These are phyloP conservation scores for Cystobasidium pallidum DNA, from an alignment of 1,284 basidiomycete genomes.

Conservation along the genomic window DNA sequence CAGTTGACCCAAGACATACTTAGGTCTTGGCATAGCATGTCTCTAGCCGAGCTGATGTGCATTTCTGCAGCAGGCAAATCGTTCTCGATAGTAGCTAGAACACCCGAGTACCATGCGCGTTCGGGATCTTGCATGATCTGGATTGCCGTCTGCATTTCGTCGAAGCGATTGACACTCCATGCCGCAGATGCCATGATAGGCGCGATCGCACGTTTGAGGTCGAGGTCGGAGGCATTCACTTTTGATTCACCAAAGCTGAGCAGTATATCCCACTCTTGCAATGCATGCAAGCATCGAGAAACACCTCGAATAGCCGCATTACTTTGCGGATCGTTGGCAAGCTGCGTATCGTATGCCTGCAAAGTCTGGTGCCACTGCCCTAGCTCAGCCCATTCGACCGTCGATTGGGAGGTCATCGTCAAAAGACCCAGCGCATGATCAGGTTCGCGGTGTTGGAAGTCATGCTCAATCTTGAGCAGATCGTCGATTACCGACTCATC, in stretches of 20 bases:
- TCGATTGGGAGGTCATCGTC: slow-evolving; percentile 5
- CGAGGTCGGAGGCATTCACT: background rate
- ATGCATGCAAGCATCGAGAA: slow-evolving; percentile 33
- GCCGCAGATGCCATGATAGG: slow-evolving; percentile 30
- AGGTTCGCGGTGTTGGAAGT: slow-evolving; percentile 32
- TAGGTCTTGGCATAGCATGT: slow-evolving; percentile 30
- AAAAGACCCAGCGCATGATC: slow-evolving; percentile 40
- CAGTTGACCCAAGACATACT: slow-evolving; percentile 7
- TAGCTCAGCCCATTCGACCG: slow-evolving; percentile 36
- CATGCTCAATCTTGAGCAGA: slow-evolving; percentile 37
- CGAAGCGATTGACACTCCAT: slow-evolving; percentile 29
- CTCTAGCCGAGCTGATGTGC: slow-evolving; percentile 33
- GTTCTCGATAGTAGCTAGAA: slow-evolving; percentile 15
- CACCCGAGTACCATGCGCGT: slow-evolving; percentile 28
- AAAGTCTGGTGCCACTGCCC: slow-evolving; percentile 32
- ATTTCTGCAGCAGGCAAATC: slow-evolving; percentile 5
- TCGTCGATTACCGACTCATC: slow-evolving; percentile 33
- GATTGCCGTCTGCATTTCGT: slow-evolving; percentile 25
- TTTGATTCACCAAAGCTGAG: slow-evolving; percentile 24
- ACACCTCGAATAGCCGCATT: slow-evolving; percentile 16
- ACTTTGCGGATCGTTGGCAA: slow-evolving; percentile 15
- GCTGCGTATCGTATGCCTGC: slow-evolving; percentile 27
- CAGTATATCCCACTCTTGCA: slow-evolving; percentile 42
- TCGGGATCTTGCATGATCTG: slow-evolving; percentile 21
- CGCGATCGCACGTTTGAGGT: slow-evolving; percentile 8